A percentile compares a stretch with the other conserved stretches of the same genome.
These are phyloP conservation scores for Paspalum vaginatum DNA, from an alignment of 176 grass and related monocot species.

Conservation along the genomic window DNA sequence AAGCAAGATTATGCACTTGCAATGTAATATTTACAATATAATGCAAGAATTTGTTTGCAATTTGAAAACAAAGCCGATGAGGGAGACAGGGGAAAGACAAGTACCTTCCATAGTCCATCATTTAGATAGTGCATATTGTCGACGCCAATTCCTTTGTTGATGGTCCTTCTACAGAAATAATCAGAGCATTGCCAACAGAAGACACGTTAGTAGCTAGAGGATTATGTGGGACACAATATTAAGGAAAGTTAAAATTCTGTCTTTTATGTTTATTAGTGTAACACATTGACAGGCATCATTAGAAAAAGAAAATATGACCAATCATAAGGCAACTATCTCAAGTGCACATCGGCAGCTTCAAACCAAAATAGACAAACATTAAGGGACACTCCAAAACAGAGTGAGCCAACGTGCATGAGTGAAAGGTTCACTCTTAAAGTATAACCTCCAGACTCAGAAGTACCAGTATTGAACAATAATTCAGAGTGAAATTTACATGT, in stretches of 20 bases:
- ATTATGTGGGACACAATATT: conserved; percentile 15
- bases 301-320: neutral
- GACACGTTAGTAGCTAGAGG: neutral
- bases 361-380: neutral
- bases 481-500: conserved; percentile 68
- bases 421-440: neutral
- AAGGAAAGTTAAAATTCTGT: neutral
- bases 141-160: conserved; percentile 98
- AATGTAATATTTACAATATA: neutral
- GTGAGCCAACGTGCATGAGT: neutral
- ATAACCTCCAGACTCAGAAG: neutral
- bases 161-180: conserved; percentile 65
- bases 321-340: neutral
- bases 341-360: neutral
- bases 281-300: neutral
- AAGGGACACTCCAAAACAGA: neutral
- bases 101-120: conserved; percentile 99
- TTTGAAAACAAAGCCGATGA: neutral
- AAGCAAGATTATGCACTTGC: conserved; percentile 3
- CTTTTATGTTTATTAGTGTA: neutral
- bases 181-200: conserved; percentile 19
- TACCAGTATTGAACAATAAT: conserved; percentile 13
- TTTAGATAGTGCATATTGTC: conserved; percentile 99
- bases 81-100: neutral
- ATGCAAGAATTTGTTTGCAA: conserved; percentile 19